Evolutionary conservation across 805 yeast genomes (phyloP).

Genomic region (Pichia pseudocactophila): DNA sequence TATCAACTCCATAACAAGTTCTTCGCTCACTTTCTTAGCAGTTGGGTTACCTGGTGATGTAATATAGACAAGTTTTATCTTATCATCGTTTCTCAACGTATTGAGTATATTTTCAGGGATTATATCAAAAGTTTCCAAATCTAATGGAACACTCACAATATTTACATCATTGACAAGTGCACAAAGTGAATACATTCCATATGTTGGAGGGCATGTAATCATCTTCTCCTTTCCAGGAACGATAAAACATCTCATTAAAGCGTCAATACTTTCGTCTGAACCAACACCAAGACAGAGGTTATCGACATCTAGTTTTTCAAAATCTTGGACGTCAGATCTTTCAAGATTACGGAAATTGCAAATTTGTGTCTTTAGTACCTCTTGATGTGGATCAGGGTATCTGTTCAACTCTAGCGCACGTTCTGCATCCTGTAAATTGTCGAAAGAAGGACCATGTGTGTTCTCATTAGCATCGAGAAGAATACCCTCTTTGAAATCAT

Average conservation of each 20-base stretch:
- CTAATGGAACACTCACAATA: conserved; percentile 65
- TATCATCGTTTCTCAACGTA: conserved; percentile 43
- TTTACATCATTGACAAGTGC: conserved; percentile 85
- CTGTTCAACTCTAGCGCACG: conserved; percentile 57
- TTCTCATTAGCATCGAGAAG: conserved; percentile 94
- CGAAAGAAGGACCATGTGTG: conserved; percentile 79
- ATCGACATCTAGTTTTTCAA: conserved; percentile 31
- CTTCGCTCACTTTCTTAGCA: conserved; percentile 48
- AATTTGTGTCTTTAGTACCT: conserved; percentile 61
- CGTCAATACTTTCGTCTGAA: conserved; percentile 91
- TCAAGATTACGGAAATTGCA: conserved; percentile 61
- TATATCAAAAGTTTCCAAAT: conserved; percentile 55
- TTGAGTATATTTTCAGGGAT: conserved; percentile 47
- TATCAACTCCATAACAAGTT: conserved; percentile 40
- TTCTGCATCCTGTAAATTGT: conserved; percentile 37
- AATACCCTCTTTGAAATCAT: conserved; percentile 83
- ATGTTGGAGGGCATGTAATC: conserved; percentile 88
- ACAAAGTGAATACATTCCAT: conserved; percentile 93
- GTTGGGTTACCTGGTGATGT: conserved; percentile 99
- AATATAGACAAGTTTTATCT: conserved; percentile 67
- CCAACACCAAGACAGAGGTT: conserved; percentile 94
- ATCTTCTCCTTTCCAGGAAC: conserved; percentile 76
- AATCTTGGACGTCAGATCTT: conserved; percentile 13
- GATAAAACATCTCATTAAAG: conserved; percentile 77
- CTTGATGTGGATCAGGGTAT: conserved; percentile 96